phyloP scores from a whole-genome alignment of 2,329 filamentous ascomycete genomes.

The Ophiocordyceps unilateralis region DNA sequence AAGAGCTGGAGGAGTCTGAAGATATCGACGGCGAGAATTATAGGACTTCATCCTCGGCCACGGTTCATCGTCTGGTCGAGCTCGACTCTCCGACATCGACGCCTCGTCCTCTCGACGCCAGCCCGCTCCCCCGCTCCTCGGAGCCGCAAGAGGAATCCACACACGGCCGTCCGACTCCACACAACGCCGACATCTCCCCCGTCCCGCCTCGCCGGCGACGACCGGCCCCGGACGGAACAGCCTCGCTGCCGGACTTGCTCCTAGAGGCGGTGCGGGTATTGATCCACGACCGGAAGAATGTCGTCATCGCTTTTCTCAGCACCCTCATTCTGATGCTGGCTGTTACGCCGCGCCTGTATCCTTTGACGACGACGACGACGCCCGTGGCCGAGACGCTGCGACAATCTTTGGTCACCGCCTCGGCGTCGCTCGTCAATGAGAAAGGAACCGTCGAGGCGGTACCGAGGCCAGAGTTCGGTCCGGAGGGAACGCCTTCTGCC shows the following conservation, averaged over 20 bases:
- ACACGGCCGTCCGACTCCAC: slow-evolving; percentile 17
- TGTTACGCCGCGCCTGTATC: neutral
- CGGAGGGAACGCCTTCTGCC: neutral
- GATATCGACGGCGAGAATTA: neutral
- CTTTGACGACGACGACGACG: neutral
- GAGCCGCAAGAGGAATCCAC: neutral
- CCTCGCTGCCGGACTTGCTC: slow-evolving; percentile 35
- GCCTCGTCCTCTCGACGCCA: neutral
- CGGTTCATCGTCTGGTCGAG: neutral
- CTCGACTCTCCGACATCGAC: neutral
- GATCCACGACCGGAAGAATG: slow-evolving; percentile 40
- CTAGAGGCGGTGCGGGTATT: slow-evolving; percentile 35
- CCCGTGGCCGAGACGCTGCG: neutral
- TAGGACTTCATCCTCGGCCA: neutral
- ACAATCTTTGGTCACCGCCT: neutral
- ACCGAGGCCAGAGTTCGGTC: neutral
- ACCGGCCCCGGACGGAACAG: slow-evolving; percentile 18
- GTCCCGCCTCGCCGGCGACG: slow-evolving; percentile 8
- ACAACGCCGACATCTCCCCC: slow-evolving; percentile 8
- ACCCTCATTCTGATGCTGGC: slow-evolving; percentile 36
- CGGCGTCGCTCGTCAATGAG: neutral
- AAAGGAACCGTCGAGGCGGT: too few relatives aligned
- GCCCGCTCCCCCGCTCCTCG: too few relatives aligned
- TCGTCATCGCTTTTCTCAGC: slow-evolving; percentile 37
- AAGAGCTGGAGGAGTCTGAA: slow-evolving; percentile 1